Conservation (phyloP, 106 monocot genomes). For the Cymbidium sinense region DNA sequence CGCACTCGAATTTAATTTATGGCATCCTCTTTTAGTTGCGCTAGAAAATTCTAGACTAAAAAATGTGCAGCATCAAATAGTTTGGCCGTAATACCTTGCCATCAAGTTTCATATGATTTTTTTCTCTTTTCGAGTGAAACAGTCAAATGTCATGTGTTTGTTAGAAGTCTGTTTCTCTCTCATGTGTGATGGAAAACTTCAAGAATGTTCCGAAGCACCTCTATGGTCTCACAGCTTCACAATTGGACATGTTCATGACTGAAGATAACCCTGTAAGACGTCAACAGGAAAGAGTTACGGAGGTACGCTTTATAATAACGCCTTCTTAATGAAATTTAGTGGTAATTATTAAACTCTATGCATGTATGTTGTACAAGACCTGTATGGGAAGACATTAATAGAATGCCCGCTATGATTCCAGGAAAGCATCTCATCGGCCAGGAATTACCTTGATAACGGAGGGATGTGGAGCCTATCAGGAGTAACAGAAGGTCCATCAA, state of each 20-base stretch:
- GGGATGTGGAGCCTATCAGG: slow-evolving; percentile 76
- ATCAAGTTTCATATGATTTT: not conserved
- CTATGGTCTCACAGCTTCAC: slow-evolving; percentile 67
- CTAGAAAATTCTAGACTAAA: not conserved
- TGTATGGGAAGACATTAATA: not conserved
- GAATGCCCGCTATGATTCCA: slow-evolving; percentile 15
- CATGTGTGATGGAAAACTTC: slow-evolving; percentile 76
- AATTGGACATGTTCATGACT: slow-evolving; percentile 98
- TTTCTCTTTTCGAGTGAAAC: not conserved
- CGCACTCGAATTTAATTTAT: not conserved
- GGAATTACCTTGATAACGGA: slow-evolving; percentile 87
- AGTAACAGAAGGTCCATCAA: slow-evolving; percentile 41
- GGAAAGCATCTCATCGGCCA: slow-evolving; percentile 79
- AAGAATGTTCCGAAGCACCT: slow-evolving; percentile 68
- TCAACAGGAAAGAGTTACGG: slow-evolving; percentile 71
- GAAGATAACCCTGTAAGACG: slow-evolving; percentile 72
- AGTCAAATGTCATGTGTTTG: not conserved
- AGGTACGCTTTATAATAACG: slow-evolving; percentile 28
- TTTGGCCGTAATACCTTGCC: not conserved
- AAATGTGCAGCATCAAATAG: not conserved
- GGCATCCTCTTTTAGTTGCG: not conserved
- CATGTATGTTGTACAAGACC: not conserved
- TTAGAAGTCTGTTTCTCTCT: slow-evolving; percentile 6
- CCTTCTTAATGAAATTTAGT: not conserved
- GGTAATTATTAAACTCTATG: not conserved